Evolutionary conservation across 257 asterid species (phyloP).

Genomic region (Thymus mandschuricus): DNA sequence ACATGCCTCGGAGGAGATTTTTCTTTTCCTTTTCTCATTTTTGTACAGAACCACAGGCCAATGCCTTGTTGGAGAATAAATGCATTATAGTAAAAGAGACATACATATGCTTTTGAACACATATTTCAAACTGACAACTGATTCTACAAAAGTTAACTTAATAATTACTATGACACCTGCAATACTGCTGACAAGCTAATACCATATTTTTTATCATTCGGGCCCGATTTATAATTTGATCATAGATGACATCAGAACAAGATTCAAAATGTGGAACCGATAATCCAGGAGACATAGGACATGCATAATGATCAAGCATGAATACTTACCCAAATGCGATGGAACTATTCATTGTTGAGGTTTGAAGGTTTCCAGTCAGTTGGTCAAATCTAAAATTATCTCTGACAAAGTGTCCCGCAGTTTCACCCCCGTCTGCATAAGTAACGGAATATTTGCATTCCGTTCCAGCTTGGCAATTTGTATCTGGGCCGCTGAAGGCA

Average conservation of each 20-base stretch:
- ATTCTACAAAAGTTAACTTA: too few relatives aligned
- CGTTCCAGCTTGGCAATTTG: slow-evolving; percentile 72
- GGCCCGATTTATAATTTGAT: background rate
- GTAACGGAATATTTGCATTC: slow-evolving; percentile 76
- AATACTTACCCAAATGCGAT: slow-evolving; percentile 89
- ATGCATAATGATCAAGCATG: slow-evolving; percentile 21
- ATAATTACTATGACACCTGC: too few relatives aligned
- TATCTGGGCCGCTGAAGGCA: slow-evolving; percentile 47
- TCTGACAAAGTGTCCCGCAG: slow-evolving; percentile 80
- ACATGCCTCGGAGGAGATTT: too few relatives aligned
- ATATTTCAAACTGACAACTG: too few relatives aligned
- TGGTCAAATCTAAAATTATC: slow-evolving; percentile 68
- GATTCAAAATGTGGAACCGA: slow-evolving; percentile 21
- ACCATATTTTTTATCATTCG: too few relatives aligned
- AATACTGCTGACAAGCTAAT: too few relatives aligned
- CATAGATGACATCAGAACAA: slow-evolving; percentile 23
- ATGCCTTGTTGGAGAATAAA: background rate
- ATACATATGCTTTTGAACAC: too few relatives aligned
- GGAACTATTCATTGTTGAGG: slow-evolving; percentile 67
- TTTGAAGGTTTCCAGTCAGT: slow-evolving; percentile 79
- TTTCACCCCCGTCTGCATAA: slow-evolving; percentile 90
- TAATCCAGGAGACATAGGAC: background rate
- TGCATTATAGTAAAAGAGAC: too few relatives aligned
- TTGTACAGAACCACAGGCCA: background rate
- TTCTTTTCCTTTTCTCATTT: background rate